A percentile compares a stretch with the other conserved stretches of the same genome.
phyloP scores from a whole-genome alignment of 2,329 filamentous ascomycete genomes.

The Fusarium lyarnte region DNA sequence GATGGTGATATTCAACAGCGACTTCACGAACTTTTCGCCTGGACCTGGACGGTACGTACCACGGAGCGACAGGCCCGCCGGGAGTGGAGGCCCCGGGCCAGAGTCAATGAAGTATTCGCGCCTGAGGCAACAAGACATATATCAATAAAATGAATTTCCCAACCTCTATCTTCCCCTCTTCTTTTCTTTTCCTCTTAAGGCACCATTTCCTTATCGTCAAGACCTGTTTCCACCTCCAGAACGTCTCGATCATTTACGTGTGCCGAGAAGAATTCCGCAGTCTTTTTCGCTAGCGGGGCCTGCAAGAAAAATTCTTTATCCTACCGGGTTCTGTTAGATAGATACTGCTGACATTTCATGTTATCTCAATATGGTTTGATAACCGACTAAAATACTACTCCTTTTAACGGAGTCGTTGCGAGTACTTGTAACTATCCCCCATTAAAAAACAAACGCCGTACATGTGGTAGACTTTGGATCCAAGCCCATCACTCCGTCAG shows the following conservation, averaged over 20 bases:
- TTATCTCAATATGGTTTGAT: not conserved
- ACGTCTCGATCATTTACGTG: conserved; percentile 89
- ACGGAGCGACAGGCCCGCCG: not conserved
- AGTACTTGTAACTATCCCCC: not conserved
- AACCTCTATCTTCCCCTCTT: conserved; percentile 24
- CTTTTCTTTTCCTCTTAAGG: conserved; percentile 61
- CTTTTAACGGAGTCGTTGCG: not conserved
- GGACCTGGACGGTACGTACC: conserved; percentile 40
- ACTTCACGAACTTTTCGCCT: conserved; percentile 43
- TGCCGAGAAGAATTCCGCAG: conserved; percentile 85
- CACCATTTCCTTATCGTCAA: conserved; percentile 97
- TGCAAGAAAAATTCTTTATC: conserved; percentile 60
- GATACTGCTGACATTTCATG: conserved; percentile 79
- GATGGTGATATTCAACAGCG: conserved; percentile 34
- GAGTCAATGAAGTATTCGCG: conserved; percentile 3
- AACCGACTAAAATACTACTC: not conserved
- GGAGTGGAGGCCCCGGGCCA: not conserved
- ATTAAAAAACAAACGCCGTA: not conserved
- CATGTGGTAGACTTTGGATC: not conserved
- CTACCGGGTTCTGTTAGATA: conserved; percentile 96
- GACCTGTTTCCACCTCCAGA: conserved; percentile 73
- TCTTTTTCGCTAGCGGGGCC: conserved; percentile 99
- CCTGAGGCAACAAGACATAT: conserved; percentile 43
- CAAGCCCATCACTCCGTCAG: not conserved
- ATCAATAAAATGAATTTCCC: conserved; percentile 19